Evolutionary conservation across 2,329 filamentous ascomycete genomes (phyloP).

Genomic region (Tetracladium maxilliforme): DNA sequence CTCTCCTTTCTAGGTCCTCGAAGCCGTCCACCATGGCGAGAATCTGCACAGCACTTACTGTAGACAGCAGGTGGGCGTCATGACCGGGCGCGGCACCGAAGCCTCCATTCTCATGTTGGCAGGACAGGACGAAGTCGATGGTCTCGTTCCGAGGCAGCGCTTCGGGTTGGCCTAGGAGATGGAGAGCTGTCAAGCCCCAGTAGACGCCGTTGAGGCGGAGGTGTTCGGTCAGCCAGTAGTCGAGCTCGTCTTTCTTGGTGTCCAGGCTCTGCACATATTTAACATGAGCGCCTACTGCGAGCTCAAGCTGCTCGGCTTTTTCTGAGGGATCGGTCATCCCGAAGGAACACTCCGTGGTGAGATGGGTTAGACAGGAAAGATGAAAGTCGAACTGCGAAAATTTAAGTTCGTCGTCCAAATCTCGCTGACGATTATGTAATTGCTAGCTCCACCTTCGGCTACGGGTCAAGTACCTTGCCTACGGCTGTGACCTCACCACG

Average conservation of each 20-base stretch:
- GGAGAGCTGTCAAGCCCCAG: constrained; percentile 83
- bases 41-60: constrained; percentile 88
- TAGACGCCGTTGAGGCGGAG: constrained; percentile 90
- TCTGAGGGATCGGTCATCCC: no score
- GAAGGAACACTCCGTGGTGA: no score
- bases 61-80: constrained; percentile 93
- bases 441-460: no score
- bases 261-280: constrained; percentile 88
- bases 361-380: no score
- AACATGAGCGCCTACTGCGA: constrained; percentile 46
- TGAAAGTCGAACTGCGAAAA: no score
- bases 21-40: constrained; percentile 76
- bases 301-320: constrained; percentile 12
- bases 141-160: constrained; percentile 69
- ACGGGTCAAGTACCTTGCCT: no score
- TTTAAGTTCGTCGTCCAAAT: no score
- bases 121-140: constrained; percentile 90
- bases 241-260: constrained; percentile 81
- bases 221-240: constrained; percentile 97
- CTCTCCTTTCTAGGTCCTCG: constrained; percentile 60
- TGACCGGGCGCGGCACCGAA: constrained; percentile 91
- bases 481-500: no score
- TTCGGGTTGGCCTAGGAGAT: constrained; percentile 69
- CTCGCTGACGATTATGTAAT: no score
- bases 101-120: constrained; percentile 74